A percentile compares a stretch with the other conserved stretches of the same genome.
Evolutionary conservation across 1,284 basidiomycete genomes (phyloP).

Genomic region (Ustilago lituana): DNA sequence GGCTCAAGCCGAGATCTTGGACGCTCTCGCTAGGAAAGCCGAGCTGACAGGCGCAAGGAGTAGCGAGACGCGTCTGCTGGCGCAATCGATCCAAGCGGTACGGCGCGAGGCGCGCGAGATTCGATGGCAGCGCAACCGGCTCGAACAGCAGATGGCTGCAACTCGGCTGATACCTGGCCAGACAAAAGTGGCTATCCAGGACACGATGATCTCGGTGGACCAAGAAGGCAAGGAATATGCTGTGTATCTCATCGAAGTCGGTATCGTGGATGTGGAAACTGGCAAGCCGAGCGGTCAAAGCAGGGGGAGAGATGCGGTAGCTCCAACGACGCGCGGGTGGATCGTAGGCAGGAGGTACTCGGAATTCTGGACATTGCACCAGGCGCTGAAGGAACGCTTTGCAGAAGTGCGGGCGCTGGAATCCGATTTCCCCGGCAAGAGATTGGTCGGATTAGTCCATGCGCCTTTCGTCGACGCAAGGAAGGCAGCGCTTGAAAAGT

Average conservation of each 20-base stretch:
- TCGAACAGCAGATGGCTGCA: constrained; percentile 84
- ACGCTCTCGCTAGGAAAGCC: constrained; percentile 87
- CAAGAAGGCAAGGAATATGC: constrained; percentile 88
- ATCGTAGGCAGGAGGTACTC: constrained; percentile 90
- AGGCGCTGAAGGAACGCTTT: constrained; percentile 76
- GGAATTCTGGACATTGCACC: constrained; percentile 90
- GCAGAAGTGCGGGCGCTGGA: constrained; percentile 49
- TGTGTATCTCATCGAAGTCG: constrained; percentile 89
- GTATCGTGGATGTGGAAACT: constrained; percentile 60
- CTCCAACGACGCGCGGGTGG: constrained; percentile 76
- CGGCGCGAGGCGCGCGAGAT: constrained; percentile 83
- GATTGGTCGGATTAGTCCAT: constrained; percentile 49
- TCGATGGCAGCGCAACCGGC: constrained; percentile 74
- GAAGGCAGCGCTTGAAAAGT: constrained; percentile 82
- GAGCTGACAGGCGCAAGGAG: constrained; percentile 85
- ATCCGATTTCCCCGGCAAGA: constrained; percentile 52
- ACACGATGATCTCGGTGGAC: constrained; percentile 44
- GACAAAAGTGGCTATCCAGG: constrained; percentile 69
- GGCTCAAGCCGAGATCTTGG: constrained; percentile 82
- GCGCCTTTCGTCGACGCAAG: constrained; percentile 76
- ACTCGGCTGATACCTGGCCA: constrained; percentile 86
- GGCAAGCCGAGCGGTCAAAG: constrained; percentile 3
- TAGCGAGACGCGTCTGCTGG: constrained; percentile 82
- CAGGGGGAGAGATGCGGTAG: neutral
- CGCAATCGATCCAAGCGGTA: constrained; percentile 81